Evolutionary conservation across 208 protist species (phyloP).

Genomic region (Balamuthia mandrillaris): DNA sequence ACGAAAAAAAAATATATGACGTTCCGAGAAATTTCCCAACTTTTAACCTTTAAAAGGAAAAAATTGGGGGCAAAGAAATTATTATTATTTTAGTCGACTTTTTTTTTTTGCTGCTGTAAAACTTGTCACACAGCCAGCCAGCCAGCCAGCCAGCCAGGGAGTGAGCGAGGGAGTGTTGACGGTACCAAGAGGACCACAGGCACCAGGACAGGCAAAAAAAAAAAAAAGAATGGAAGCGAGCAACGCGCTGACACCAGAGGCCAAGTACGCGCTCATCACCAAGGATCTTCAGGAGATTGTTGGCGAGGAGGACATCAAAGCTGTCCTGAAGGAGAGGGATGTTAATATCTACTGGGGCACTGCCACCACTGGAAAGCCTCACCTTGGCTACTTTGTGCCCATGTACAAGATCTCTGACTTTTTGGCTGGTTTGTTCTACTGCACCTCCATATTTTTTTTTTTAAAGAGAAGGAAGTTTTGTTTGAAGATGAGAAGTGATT

Average conservation of each 20-base stretch:
- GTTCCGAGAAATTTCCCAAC: too few species aligned
- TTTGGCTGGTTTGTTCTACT: background rate
- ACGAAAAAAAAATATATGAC: too few species aligned
- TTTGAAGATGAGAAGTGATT: background rate
- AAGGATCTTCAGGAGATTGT: constrained; percentile 51
- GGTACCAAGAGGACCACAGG: too few species aligned
- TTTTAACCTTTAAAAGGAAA: too few species aligned
- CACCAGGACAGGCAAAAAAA: too few species aligned
- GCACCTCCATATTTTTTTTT: background rate
- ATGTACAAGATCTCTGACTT: constrained; percentile 65
- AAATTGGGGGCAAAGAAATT: too few species aligned
- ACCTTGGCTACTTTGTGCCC: constrained; percentile 66
- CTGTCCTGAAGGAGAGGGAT: constrained; percentile 42
- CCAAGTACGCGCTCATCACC: constrained; percentile 41
- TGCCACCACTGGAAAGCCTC: constrained; percentile 56
- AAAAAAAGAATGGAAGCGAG: too few species aligned
- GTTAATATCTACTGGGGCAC: constrained; percentile 65
- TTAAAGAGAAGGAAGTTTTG: background rate
- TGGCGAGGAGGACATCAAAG: constrained; percentile 28
- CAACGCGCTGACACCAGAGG: constrained; percentile 36
- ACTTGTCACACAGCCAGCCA: too few species aligned
- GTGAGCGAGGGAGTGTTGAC: too few species aligned
- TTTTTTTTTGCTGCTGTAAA: too few species aligned
- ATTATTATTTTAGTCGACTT: too few species aligned
- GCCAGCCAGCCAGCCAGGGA: too few species aligned